A percentile compares a stretch with the other conserved stretches of the same genome.
phyloP scores from a whole-genome alignment of 441 rosid genomes.

The Macaranga tanarius region DNA sequence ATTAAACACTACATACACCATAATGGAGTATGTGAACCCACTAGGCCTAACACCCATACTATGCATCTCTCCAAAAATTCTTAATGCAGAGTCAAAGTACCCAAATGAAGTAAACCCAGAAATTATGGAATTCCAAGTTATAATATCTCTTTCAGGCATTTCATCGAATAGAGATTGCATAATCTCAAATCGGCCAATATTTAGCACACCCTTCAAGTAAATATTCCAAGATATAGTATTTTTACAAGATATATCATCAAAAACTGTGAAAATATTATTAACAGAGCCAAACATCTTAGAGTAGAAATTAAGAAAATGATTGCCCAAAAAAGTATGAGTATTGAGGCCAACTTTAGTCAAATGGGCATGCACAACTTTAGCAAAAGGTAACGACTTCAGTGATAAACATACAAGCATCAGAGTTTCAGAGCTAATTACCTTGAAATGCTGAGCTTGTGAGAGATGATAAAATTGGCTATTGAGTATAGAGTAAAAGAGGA shows the following conservation, averaged over 20 bases:
- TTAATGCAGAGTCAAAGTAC: slow-evolving; percentile 34
- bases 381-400: slow-evolving; percentile 32
- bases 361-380: slow-evolving; percentile 52
- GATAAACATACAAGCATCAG: no score
- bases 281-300: slow-evolving; percentile 36
- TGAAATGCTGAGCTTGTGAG: no score
- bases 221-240: slow-evolving; percentile 61
- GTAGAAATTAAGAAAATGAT: slow-evolving; percentile 65
- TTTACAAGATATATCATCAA: slow-evolving; percentile 42
- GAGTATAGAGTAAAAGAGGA: no score
- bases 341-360: slow-evolving; percentile 53
- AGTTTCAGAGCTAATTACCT: no score
- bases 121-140: slow-evolving; percentile 68
- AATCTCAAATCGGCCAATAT: slow-evolving; percentile 21
- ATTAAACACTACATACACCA: slow-evolving; percentile 42
- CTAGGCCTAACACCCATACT: slow-evolving; percentile 41
- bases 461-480: no score
- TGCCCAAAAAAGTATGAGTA: slow-evolving; percentile 54
- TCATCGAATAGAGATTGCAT: slow-evolving; percentile 52
- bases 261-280: slow-evolving; percentile 39
- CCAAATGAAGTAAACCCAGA: slow-evolving; percentile 48
- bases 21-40: slow-evolving; percentile 54
- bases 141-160: slow-evolving; percentile 66
- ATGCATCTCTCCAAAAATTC: slow-evolving; percentile 51
- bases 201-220: slow-evolving; percentile 44